Evolutionary conservation across 768 basidiomycete genomes (phyloP).

Genomic region (Lactarius quietus): DNA sequence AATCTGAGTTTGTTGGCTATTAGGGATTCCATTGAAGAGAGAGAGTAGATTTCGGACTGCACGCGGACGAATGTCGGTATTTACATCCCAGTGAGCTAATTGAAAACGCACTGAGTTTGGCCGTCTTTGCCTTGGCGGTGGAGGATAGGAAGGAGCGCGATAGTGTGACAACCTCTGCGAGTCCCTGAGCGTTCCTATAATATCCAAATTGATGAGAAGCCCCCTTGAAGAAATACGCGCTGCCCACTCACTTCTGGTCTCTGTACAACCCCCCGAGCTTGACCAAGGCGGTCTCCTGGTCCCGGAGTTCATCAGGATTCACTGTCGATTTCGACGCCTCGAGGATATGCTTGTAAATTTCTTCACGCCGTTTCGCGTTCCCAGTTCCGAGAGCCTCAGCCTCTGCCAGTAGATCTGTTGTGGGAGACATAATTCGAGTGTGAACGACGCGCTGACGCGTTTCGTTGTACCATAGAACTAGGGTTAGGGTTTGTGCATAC

Average conservation of each 20-base stretch:
- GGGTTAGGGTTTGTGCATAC: constrained; percentile 24
- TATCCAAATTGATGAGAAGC: background rate
- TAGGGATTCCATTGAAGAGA: constrained; percentile 77
- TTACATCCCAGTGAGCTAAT: background rate
- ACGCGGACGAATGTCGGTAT: constrained; percentile 2
- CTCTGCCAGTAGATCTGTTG: constrained; percentile 49
- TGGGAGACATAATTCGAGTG: constrained; percentile 29
- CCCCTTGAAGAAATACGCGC: background rate
- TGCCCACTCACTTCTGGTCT: constrained; percentile 65
- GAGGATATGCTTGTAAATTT: constrained; percentile 71
- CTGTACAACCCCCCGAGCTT: constrained; percentile 85
- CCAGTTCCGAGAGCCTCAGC: constrained; percentile 47
- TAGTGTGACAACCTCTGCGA: constrained; percentile 82
- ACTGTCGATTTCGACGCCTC: constrained; percentile 39
- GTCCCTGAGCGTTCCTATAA: constrained; percentile 72
- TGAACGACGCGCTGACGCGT: constrained; percentile 25
- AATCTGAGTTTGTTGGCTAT: constrained; percentile 73
- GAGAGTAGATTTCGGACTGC: constrained; percentile 91
- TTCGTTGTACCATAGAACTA: constrained; percentile 1
- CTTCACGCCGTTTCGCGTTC: constrained; percentile 62
- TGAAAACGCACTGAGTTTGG: constrained; percentile 70
- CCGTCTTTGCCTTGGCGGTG: constrained; percentile 97
- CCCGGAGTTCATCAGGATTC: constrained; percentile 56
- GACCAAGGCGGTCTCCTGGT: constrained; percentile 82
- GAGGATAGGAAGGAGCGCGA: constrained; percentile 83